Evolutionary conservation across 106 monocot genomes (phyloP).

Genomic region (Hemerocallis citrina): DNA sequence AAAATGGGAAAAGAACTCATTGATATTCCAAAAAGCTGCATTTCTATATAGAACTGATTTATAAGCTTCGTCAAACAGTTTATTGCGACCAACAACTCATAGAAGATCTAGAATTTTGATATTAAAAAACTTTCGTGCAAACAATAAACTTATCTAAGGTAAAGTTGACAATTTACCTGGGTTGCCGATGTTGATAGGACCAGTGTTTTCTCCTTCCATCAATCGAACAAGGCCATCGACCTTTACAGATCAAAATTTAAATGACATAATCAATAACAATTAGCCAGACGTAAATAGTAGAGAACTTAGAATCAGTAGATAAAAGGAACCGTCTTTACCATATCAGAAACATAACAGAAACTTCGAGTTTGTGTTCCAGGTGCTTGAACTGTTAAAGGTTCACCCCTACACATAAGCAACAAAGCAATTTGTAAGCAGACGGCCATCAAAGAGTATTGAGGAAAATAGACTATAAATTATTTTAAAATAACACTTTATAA

Average conservation of each 20-base stretch:
- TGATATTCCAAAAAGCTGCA: neutral
- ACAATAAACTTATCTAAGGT: neutral
- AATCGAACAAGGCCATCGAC: constrained; percentile 65
- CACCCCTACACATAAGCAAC: constrained; percentile 19
- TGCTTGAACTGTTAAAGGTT: constrained; percentile 45
- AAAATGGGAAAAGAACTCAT: too few species aligned
- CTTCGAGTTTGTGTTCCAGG: constrained; percentile 65
- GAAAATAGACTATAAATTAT: neutral
- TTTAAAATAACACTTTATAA: neutral
- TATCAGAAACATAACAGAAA: constrained; percentile 68
- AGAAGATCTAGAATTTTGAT: neutral
- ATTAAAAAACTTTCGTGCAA: neutral
- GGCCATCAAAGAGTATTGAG: neutral
- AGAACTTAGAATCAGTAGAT: neutral
- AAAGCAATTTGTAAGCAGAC: neutral
- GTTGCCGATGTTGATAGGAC: constrained; percentile 73
- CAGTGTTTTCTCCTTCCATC: constrained; percentile 58
- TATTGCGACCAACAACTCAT: neutral
- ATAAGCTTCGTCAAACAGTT: neutral
- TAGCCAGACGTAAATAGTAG: neutral
- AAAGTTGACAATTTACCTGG: constrained; percentile 23
- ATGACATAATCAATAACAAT: neutral
- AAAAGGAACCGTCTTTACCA: constrained; percentile 19
- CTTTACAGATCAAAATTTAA: constrained; percentile 9
- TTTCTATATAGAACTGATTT: neutral